Evolutionary conservation across 2,329 filamentous ascomycete species (phyloP), one percentile per base, ranked within the genome.

Genomic region (Dactylella cylindrospora): DNA sequence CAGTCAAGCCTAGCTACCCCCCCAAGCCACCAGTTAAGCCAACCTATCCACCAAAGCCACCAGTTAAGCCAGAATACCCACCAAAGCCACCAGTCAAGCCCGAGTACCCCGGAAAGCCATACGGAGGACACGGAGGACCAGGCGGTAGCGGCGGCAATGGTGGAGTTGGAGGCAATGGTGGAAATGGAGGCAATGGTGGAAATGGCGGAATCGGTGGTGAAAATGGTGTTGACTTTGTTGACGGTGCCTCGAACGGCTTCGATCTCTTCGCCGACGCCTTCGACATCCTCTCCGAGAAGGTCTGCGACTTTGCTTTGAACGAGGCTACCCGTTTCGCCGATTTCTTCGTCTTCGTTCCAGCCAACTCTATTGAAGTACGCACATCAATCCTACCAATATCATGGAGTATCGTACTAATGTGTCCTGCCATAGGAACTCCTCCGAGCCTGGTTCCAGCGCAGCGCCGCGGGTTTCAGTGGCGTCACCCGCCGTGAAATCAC

Each of bases 201-300:
- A 20, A 6, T n/a, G 15, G 33, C n/a, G 12, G 20, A 9, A 33
- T 36, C 36, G 7, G 7, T 29, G 5, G 6, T 22, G 3, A 13
- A 3, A 35, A 12, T 8, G 26, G 5, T 25, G 15, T 43, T 13
- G n/a, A n/a, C n/a, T n/a, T n/a, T n/a, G 43, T 43, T 22, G 3
- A 10, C 5, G 49, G 43, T 19, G 49, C 49, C 13, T 13, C 36
- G 17, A 19, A 43, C 6, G 36, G 36, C 28, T 62, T 62, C 49
- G 38, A 46, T 38, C 17, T 43, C n/a, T 62, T 62, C 49, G 29
- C 36, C 41, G 50, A 62, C 17, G 47, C 47, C n/a, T 13, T 52
- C 13, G 55, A 61, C 13, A 41, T 61, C 23, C 28, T 61, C 26
- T 47, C 5, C 29, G 55, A 61, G 43, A 53, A 53, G 43, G 41